Conservation (phyloP, 306 rosid species). For the Lupinus albus region DNA sequence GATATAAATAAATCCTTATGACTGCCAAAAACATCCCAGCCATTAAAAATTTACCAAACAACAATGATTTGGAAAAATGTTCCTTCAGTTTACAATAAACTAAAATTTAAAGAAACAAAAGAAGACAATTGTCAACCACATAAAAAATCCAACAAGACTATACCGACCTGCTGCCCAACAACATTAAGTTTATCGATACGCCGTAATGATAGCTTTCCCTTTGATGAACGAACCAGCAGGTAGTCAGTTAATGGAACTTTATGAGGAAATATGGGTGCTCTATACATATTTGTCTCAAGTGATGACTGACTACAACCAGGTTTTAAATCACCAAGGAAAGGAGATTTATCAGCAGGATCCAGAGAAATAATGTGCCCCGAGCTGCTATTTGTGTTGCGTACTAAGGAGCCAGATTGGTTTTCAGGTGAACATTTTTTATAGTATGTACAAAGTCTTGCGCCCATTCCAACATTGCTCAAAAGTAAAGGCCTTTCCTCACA, state of each 20-base stretch:
- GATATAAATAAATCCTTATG: constrained; percentile 10
- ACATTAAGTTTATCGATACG: constrained; percentile 84
- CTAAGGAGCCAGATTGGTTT: constrained; percentile 71
- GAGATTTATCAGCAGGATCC: constrained; percentile 94
- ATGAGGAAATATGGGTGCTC: constrained; percentile 89
- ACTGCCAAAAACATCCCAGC: constrained; percentile 18
- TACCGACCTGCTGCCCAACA: constrained; percentile 93
- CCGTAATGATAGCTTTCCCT: constrained; percentile 87
- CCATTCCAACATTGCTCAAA: constrained; percentile 92
- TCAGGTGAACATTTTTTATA: constrained; percentile 84
- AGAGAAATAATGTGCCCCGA: constrained; percentile 81
- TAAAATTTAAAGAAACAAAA: constrained; percentile 12
- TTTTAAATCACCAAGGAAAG: constrained; percentile 90
- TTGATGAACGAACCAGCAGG: constrained; percentile 87
- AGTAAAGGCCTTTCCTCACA: constrained; percentile 98
- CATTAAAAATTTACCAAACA: constrained; percentile 18
- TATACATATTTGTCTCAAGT: constrained; percentile 93
- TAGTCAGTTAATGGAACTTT: constrained; percentile 87
- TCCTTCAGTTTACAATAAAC: constrained; percentile 20
- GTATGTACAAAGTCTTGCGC: constrained; percentile 94
- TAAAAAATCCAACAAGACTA: constrained; percentile 15
- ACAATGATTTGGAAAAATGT: background rate
- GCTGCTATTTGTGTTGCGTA: constrained; percentile 69
- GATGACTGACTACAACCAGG: constrained; percentile 83
- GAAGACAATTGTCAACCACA: constrained; percentile 22